Conservation (phyloP, 768 basidiomycete species). For the Termitomyces sp. region DNA sequence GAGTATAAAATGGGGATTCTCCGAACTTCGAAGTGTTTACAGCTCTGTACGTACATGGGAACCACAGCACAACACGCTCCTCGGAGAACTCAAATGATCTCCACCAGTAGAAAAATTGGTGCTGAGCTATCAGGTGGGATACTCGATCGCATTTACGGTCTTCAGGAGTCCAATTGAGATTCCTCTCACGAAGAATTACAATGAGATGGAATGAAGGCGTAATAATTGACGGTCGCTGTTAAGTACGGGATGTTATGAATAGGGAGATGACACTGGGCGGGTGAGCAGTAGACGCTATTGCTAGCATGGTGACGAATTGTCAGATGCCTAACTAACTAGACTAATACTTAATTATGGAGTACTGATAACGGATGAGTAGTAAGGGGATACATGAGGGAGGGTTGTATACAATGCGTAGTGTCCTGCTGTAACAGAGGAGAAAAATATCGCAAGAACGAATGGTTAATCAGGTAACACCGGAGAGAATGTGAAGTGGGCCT, state of each 20-base stretch:
- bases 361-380: not conserved
- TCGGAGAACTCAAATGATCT: not conserved
- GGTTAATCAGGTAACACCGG: not conserved
- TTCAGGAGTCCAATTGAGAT: not conserved
- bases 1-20: not conserved
- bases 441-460: not conserved
- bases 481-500: not conserved
- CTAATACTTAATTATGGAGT: not conserved
- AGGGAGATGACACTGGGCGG: not conserved
- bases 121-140: not conserved
- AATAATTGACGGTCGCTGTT: not conserved
- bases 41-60: not conserved
- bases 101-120: not conserved
- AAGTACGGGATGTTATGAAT: not conserved
- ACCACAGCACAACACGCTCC: not conserved
- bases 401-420: constrained; percentile 2
- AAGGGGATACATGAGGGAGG: not conserved
- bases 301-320: not conserved
- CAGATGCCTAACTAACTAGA: not conserved
- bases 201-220: not conserved
- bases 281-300: not conserved
- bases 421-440: not conserved
- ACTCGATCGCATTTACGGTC: not conserved
- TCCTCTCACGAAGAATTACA: not conserved
- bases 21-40: not conserved